Evolutionary conservation across 345 rosid genomes (phyloP).

Genomic region (Ricinus communis): DNA sequence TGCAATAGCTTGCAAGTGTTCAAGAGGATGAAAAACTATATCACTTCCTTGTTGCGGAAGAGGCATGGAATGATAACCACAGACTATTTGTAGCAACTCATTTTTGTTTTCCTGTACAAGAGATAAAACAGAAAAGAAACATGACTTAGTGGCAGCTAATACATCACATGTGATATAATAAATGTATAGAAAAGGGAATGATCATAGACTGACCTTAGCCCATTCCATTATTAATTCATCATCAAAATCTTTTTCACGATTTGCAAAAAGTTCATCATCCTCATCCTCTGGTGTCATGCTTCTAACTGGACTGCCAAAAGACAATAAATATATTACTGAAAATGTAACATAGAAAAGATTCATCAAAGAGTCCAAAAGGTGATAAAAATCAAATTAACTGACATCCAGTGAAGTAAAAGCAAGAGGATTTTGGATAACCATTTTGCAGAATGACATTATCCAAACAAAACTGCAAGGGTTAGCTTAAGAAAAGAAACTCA

Average conservation of each 20-base stretch:
- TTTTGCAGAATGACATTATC: not conserved
- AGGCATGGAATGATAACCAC: conserved; percentile 74
- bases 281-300: conserved; percentile 70
- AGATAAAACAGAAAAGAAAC: conserved; percentile 18
- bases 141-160: conserved; percentile 19
- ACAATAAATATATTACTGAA: conserved; percentile 44
- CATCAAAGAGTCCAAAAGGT: not conserved
- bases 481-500: not conserved
- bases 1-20: conserved; percentile 80
- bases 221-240: conserved; percentile 80
- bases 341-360: conserved; percentile 11
- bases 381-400: not conserved
- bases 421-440: not conserved
- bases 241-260: conserved; percentile 53
- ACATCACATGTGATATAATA: conserved; percentile 5
- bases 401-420: not conserved
- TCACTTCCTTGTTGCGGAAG: conserved; percentile 68
- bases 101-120: conserved; percentile 72
- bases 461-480: not conserved
- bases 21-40: conserved; percentile 77
- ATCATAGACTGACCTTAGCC: conserved; percentile 71
- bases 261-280: conserved; percentile 57
- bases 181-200: conserved; percentile 13
- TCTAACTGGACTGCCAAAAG: conserved; percentile 92
- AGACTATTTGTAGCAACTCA: conserved; percentile 73